Conservation (phyloP, 176 grass and related monocot genomes). For the Echinochloa phyllopogon region DNA sequence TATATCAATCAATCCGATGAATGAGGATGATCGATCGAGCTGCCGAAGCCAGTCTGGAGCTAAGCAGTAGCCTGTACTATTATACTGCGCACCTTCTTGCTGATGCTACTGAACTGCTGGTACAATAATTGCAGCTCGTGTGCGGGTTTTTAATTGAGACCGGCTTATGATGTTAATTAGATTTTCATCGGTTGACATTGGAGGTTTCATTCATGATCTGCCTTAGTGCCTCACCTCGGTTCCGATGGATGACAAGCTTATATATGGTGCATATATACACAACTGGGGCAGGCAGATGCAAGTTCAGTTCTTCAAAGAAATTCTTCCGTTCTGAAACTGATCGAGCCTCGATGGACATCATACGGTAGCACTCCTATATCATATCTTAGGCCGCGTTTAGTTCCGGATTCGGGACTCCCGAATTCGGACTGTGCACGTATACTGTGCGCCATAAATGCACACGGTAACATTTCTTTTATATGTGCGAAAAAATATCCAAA, state of each 20-base stretch:
- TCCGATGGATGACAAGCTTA: background rate
- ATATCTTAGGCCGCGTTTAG: too few species aligned
- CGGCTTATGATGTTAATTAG: background rate
- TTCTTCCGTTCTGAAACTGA: background rate
- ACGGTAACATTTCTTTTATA: too few species aligned
- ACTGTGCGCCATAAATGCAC: too few species aligned
- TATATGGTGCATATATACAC: background rate
- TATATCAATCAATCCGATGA: too few species aligned
- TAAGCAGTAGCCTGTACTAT: background rate
- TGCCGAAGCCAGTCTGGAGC: background rate
- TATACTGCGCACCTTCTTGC: background rate
- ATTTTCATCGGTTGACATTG: slow-evolving; percentile 1
- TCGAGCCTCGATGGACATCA: too few species aligned
- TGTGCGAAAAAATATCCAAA: too few species aligned
- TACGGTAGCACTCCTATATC: too few species aligned
- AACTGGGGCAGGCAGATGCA: background rate
- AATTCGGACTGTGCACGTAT: too few species aligned
- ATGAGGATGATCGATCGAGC: background rate
- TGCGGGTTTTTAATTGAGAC: background rate
- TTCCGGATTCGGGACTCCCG: too few species aligned
- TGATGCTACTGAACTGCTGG: background rate
- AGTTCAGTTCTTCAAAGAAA: too few species aligned
- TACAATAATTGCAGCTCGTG: slow-evolving; percentile 1
- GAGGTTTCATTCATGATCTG: background rate
- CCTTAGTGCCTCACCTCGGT: background rate